A percentile compares a stretch with the other conserved stretches of the same genome.
These are phyloP conservation scores for Candida lessepsii DNA, from an alignment of 805 yeast species.

Conservation along the genomic window DNA sequence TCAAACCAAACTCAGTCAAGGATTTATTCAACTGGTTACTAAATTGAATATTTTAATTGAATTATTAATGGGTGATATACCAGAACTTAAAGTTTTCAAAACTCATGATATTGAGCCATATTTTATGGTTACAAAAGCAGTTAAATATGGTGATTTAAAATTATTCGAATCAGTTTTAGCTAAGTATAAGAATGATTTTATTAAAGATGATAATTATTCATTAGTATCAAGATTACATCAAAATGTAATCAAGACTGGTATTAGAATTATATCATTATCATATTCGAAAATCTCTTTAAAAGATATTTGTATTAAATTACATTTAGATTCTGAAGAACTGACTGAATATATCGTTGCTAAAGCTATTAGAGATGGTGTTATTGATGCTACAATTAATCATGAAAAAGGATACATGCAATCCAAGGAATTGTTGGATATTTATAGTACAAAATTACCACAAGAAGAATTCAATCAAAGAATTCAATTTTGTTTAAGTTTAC, in stretches of 20 bases:
- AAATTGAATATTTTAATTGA: constrained; percentile 87
- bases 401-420: constrained; percentile 90
- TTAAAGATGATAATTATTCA: constrained; percentile 77
- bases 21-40: constrained; percentile 86
- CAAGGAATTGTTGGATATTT: constrained; percentile 79
- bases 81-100: constrained; percentile 81
- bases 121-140: constrained; percentile 85
- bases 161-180: constrained; percentile 70
- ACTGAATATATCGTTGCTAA: constrained; percentile 97
- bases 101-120: constrained; percentile 69
- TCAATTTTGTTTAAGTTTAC: constrained; percentile 82
- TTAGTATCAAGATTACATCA: constrained; percentile 88
- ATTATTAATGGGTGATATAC: constrained; percentile 93
- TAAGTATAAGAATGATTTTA: constrained; percentile 59
- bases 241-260: constrained; percentile 97
- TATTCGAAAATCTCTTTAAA: constrained; percentile 87
- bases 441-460: constrained; percentile 86
- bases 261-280: constrained; percentile 85
- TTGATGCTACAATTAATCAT: constrained; percentile 91
- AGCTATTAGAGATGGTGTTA: constrained; percentile 95
- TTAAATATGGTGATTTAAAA: constrained; percentile 84
- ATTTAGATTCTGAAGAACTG: constrained; percentile 89
- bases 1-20: constrained; percentile 77
- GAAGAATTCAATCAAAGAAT: constrained; percentile 88
- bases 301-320: constrained; percentile 90